Percentiles rank a stretch among this genome's conserved stretches.
phyloP scores from a whole-genome alignment of 1,139 yeast genomes.

The Taiozyma sp. region DNA sequence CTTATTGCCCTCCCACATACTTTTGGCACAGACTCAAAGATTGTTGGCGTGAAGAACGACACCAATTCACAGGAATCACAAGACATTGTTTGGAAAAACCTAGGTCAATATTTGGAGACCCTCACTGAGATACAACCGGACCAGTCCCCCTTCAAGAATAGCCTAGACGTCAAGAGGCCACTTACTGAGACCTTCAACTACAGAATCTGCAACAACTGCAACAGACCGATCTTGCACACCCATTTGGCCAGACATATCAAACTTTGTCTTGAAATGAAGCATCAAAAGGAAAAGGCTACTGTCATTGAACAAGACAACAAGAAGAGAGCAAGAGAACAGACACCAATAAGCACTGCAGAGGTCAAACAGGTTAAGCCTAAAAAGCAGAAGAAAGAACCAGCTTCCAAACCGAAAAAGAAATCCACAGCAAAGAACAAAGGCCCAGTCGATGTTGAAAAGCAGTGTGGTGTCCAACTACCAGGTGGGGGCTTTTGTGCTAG shows the following conservation, averaged over 20 bases:
- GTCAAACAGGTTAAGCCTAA: slow-evolving; percentile 25
- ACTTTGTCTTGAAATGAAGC: slow-evolving; percentile 46
- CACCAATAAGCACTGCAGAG: slow-evolving; percentile 21
- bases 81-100: slow-evolving; percentile 48
- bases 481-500: slow-evolving; percentile 94
- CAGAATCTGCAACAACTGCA: slow-evolving; percentile 63
- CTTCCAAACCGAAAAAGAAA: slow-evolving; percentile 43
- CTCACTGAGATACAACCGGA: slow-evolving; percentile 33
- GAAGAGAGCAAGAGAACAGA: slow-evolving; percentile 17
- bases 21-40: slow-evolving; percentile 22
- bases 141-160: slow-evolving; percentile 21
- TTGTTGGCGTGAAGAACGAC: slow-evolving; percentile 18
- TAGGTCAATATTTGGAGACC: slow-evolving; percentile 54
- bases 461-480: slow-evolving; percentile 93
- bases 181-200: slow-evolving; percentile 44
- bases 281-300: slow-evolving; percentile 25
- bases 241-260: slow-evolving; percentile 42
- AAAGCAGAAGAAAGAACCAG: slow-evolving; percentile 18
- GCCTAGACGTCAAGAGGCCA: slow-evolving; percentile 34
- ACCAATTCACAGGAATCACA: slow-evolving; percentile 3
- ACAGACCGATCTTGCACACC: slow-evolving; percentile 54
- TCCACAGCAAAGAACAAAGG: slow-evolving; percentile 63
- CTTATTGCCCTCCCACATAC: slow-evolving; percentile 13
- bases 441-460: slow-evolving; percentile 89
- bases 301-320: slow-evolving; percentile 7